A percentile compares a stretch with the other conserved stretches of the same genome.
Conservation (phyloP, 148 eudicot species). For the Selenicereus undatus region DNA sequence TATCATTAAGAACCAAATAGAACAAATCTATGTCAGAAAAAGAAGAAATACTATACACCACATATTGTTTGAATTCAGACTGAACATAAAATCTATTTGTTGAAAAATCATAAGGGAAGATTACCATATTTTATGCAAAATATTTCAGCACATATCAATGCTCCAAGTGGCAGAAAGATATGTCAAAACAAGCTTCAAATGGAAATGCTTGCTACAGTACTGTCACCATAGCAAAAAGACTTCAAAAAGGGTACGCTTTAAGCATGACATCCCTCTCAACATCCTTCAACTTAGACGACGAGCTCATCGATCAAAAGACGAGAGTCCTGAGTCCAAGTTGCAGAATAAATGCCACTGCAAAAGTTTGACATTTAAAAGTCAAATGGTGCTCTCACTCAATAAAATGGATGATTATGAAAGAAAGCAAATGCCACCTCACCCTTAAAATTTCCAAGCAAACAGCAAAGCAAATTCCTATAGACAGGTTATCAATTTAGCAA, state of each 20-base stretch:
- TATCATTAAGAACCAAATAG: neutral
- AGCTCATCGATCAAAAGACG: neutral
- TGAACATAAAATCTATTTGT: neutral
- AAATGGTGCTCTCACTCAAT: neutral
- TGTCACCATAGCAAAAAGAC: neutral
- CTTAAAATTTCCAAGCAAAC: neutral
- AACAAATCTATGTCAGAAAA: neutral
- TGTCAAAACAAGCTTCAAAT: slow-evolving; percentile 6
- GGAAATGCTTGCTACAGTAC: neutral
- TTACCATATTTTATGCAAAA: slow-evolving; percentile 7
- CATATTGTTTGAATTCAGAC: neutral
- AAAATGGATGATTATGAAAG: neutral
- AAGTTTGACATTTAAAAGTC: neutral
- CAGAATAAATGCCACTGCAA: neutral
- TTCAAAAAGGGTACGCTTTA: neutral
- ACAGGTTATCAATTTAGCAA: neutral
- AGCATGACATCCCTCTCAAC: neutral
- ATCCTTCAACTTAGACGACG: neutral
- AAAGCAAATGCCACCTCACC: neutral
- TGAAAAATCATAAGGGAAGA: neutral
- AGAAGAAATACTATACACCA: neutral
- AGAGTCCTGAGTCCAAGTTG: neutral
- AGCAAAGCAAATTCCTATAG: neutral
- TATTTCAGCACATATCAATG: neutral
- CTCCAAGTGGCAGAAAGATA: neutral